Conservation (phyloP, 2,329 filamentous ascomycete genomes). For the Aureobasidium leucospermi region DNA sequence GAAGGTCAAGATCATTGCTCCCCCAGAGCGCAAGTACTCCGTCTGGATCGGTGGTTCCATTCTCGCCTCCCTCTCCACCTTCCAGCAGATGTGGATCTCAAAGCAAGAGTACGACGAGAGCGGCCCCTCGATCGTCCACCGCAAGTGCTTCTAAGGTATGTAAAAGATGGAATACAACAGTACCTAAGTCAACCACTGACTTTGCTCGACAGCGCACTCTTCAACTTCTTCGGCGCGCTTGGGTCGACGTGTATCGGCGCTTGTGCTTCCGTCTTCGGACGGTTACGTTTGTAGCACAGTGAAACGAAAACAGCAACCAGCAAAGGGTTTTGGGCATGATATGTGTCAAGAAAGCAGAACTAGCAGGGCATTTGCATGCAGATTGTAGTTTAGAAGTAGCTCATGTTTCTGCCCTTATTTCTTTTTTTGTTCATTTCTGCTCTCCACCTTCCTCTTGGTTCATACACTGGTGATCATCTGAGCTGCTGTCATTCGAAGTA, state of each 20-base stretch:
- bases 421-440: conserved; percentile 5
- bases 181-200: background rate
- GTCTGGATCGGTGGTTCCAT: conserved; percentile 99
- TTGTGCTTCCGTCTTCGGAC: conserved; percentile 5
- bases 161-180: background rate
- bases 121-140: conserved; percentile 97
- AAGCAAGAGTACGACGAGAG: conserved; percentile 99
- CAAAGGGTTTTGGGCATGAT: conserved; percentile 13
- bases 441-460: background rate
- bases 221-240: conserved; percentile 8
- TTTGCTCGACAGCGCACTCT: conserved; percentile 2
- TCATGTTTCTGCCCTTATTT: conserved; percentile 14
- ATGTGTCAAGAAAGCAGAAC: conserved; percentile 9
- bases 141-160: conserved; percentile 96
- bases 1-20: conserved; percentile 99
- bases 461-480: background rate
- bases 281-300: conserved; percentile 12
- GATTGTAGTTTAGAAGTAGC: conserved; percentile 15
- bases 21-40: conserved; percentile 99
- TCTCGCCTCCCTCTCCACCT: conserved; percentile 96
- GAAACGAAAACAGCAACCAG: conserved; percentile 12
- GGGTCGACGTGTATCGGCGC: conserved; percentile 4
- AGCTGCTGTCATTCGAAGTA: background rate
- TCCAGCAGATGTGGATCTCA: conserved; percentile 99
- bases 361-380: conserved; percentile 14